Percentiles rank a stretch among this genome's conserved stretches.
phyloP scores from a whole-genome alignment of 2,329 filamentous ascomycete genomes.

The Zasmidium citrigriseum region DNA sequence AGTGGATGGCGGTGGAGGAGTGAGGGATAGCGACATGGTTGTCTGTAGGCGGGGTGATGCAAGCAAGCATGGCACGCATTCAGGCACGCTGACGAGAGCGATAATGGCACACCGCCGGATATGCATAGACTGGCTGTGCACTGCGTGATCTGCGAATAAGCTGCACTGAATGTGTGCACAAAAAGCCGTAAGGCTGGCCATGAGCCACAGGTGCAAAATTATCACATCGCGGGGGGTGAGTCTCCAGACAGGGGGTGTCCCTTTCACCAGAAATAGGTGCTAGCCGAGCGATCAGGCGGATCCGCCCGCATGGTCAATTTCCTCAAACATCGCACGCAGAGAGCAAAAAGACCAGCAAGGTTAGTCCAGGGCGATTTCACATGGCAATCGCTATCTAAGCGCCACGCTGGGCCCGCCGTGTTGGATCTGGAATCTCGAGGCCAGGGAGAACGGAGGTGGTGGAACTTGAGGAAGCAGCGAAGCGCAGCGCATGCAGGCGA shows the following conservation, averaged over 20 bases:
- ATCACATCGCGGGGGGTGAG: neutral
- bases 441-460: neutral
- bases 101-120: neutral
- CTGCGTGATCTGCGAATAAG: neutral
- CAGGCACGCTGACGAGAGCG: too few species aligned
- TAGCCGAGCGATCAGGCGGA: neutral
- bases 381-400: conserved; percentile 5
- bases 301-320: neutral
- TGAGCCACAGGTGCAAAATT: neutral
- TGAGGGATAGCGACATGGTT: neutral
- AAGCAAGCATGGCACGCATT: neutral
- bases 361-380: conserved; percentile 1
- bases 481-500: neutral
- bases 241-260: neutral
- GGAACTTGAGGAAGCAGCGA: too few species aligned
- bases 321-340: neutral
- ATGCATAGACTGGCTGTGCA: neutral
- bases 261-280: neutral
- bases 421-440: neutral
- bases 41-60: neutral
- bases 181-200: neutral
- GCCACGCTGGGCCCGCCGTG: neutral
- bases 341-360: neutral
- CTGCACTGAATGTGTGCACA: neutral
- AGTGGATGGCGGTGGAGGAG: neutral